A percentile compares a stretch with the other conserved stretches of the same genome.
Evolutionary conservation across 2,329 filamentous ascomycete genomes (phyloP).

Genomic region (Mycosphaerella arachidis): DNA sequence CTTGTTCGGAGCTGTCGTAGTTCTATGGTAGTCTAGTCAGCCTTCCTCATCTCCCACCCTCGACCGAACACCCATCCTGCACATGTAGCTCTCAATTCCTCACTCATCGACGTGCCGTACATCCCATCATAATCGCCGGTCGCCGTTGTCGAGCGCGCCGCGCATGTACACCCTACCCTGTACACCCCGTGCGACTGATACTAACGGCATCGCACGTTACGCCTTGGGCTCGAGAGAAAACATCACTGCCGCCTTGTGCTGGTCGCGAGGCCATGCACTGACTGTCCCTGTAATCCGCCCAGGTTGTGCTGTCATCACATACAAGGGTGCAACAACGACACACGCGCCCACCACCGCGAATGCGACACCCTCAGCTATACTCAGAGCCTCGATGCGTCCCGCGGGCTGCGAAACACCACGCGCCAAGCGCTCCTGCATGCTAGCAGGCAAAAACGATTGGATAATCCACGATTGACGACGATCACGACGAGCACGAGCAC

Average conservation of each 20-base stretch:
- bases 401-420: not conserved
- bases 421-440: slow-evolving; percentile 7
- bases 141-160: not conserved
- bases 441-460: slow-evolving; percentile 12
- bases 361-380: not conserved
- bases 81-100: too few relatives aligned
- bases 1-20: too few relatives aligned
- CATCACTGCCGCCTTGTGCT: not conserved
- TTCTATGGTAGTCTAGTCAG: too few relatives aligned
- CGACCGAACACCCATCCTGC: too few relatives aligned
- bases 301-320: not conserved
- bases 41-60: too few relatives aligned
- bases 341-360: not conserved
- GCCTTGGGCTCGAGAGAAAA: not conserved
- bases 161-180: not conserved
- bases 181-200: too few relatives aligned
- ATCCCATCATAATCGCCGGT: too few relatives aligned
- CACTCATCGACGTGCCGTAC: too few relatives aligned
- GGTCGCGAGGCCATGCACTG: not conserved
- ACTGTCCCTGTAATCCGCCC: not conserved
- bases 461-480: slow-evolving; percentile 8
- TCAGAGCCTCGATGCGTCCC: slow-evolving; percentile 4
- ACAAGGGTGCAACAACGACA: not conserved
- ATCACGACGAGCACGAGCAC: not conserved
- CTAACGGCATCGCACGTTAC: too few relatives aligned